Evolutionary conservation across 441 rosid species (phyloP).

Genomic region (Syzygium malaccense): DNA sequence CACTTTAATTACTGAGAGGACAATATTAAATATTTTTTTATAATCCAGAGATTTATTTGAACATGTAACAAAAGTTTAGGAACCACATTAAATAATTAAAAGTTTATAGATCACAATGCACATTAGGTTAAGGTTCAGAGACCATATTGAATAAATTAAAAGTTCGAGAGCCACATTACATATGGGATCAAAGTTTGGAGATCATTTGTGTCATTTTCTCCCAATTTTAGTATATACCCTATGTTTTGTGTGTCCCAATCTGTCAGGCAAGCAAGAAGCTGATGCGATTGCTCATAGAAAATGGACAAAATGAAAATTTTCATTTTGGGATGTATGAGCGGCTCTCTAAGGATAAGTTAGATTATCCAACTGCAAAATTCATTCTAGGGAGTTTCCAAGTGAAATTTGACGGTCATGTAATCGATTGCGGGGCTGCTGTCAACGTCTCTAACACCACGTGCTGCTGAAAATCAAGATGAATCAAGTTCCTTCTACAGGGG

Average conservation of each 20-base stretch:
- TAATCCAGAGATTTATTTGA: fast-evolving
- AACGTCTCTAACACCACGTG: too few species aligned
- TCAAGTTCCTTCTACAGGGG: too few species aligned
- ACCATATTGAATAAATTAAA: fast-evolving
- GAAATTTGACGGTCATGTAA: too few species aligned
- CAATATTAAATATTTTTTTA: fast-evolving
- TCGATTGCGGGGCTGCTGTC: too few species aligned
- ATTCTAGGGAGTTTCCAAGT: too few species aligned
- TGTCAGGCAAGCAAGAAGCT: background rate
- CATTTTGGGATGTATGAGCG: too few species aligned
- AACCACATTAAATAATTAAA: fast-evolving
- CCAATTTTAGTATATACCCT: background rate
- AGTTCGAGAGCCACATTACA: fast-evolving
- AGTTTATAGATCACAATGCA: fast-evolving
- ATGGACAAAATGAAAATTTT: too few species aligned
- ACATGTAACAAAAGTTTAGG: fast-evolving
- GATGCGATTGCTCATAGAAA: background rate
- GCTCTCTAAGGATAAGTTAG: too few species aligned
- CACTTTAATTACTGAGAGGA: too few species aligned
- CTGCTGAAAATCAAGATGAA: too few species aligned
- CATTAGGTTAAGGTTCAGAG: fast-evolving
- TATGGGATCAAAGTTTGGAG: background rate
- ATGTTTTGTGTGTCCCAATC: too few species aligned
- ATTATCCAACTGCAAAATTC: too few species aligned
- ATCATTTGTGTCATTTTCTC: background rate